Base-by-base conservation (phyloP, 1,139 yeast genomes). In the Wickerhamomyces sp. region DNA sequence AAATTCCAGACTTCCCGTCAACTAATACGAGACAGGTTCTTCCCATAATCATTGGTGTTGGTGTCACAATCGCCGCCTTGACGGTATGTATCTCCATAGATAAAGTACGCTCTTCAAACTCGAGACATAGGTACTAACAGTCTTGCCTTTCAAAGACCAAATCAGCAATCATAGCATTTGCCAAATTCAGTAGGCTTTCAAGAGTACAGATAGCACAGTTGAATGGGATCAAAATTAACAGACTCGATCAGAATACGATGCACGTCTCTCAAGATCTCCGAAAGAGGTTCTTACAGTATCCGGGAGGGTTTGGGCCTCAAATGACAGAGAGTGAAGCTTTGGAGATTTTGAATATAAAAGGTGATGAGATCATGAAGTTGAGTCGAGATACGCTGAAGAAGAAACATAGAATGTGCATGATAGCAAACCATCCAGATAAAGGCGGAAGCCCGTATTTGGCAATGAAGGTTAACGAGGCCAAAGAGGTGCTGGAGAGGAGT, bases 401-500 rank as follows among this genome's bases (percentile, higher is more conserved):
- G 36, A 62, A 75, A 42, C 87, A 84, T 55, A 62, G 91, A 37
- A 62, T 62, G 36, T 65, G 79, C 47, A 82, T 84, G 83, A 62
- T 80, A 35, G 50, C 65, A 35, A 85, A 75, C 44, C 16, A 16
- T 16, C 19, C 19, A 12, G 27, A 25, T 13, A 25, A 16, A 25
- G 27, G 15, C 16, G 27, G 16, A 12, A 15, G 27, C 15, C 18
- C 27, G 19, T 16, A 16, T 19, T 19, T 84, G 32, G 78, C 86
- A 3, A 77, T 78, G 66, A 81, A 84, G 54, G 76, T 85, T 40
- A 84, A 85, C 55, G 80, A 78, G 54, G 94, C 94, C 2, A 76
- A 75, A 44, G 86, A 78, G 30, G 56, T 80, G 2, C 58, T 83
- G 35, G 85, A 79, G 36, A 64, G 64, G 38, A 75, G 83, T 51